Conservation (phyloP, 345 rosid species). For the Abelmoschus esculentus region DNA sequence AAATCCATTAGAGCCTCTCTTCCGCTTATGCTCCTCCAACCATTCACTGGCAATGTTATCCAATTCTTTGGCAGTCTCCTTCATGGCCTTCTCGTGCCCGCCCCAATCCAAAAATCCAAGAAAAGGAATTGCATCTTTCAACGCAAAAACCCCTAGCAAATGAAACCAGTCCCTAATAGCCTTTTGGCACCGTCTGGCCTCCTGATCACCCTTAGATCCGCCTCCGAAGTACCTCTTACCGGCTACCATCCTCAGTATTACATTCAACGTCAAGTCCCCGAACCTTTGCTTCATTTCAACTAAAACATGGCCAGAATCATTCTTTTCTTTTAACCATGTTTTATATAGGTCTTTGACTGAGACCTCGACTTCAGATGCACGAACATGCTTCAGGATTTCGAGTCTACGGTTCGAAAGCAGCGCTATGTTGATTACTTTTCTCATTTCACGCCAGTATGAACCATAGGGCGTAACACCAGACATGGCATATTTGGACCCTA, state of each 20-base stretch:
- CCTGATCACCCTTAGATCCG: not conserved
- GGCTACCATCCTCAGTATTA: constrained; percentile 24
- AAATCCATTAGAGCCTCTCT: not conserved
- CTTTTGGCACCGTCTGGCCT: constrained; percentile 11
- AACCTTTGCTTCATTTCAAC: constrained; percentile 32
- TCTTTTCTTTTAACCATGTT: constrained; percentile 8
- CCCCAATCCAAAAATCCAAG: constrained; percentile 20
- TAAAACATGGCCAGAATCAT: not conserved
- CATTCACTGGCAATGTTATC: constrained; percentile 16
- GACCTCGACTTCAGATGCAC: constrained; percentile 12
- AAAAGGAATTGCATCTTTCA: constrained; percentile 19
- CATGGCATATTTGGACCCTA: constrained; percentile 24
- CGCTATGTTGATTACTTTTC: constrained; percentile 21
- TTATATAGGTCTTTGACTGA: constrained; percentile 19
- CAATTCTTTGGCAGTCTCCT: constrained; percentile 22
- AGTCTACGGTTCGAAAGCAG: constrained; percentile 26
- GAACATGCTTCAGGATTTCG: constrained; percentile 22
- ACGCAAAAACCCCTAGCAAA: constrained; percentile 14
- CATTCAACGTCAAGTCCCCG: constrained; percentile 20
- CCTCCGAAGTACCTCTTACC: constrained; percentile 25
- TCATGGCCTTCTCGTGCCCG: constrained; percentile 27
- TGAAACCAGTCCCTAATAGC: constrained; percentile 5
- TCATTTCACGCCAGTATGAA: constrained; percentile 30
- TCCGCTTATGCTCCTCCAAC: constrained; percentile 24
- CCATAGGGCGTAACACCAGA: constrained; percentile 26